These are phyloP conservation scores for Penicillium argentinense DNA, from an alignment of 495 filamentous ascomycete species.

Conservation along the genomic window DNA sequence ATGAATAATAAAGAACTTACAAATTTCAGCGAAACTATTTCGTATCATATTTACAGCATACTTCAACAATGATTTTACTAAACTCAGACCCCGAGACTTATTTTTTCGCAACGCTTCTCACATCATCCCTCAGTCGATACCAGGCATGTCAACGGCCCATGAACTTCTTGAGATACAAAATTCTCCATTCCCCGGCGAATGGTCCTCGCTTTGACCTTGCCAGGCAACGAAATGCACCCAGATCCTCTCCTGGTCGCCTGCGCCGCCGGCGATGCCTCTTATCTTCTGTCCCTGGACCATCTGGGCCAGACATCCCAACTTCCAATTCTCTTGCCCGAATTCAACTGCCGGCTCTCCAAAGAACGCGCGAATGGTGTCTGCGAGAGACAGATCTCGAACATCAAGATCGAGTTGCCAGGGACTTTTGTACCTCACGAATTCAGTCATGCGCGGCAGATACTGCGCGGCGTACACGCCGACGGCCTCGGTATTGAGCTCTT, in stretches of 20 bases:
- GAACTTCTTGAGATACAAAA: neutral
- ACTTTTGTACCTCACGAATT: slow-evolving; percentile 7
- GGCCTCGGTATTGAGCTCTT: slow-evolving; percentile 12
- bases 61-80: too few relatives aligned
- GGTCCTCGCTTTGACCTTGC: neutral
- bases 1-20: too few relatives aligned
- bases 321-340: neutral
- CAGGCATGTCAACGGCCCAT: neutral
- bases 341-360: slow-evolving; percentile 2
- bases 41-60: too few relatives aligned
- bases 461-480: slow-evolving; percentile 8
- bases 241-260: neutral
- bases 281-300: neutral
- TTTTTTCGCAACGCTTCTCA: too few relatives aligned
- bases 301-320: slow-evolving; percentile 10
- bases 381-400: neutral
- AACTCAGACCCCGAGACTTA: too few relatives aligned
- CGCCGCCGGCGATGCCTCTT: too few relatives aligned
- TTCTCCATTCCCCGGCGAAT: neutral
- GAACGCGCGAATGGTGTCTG: neutral
- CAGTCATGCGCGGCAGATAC: slow-evolving; percentile 8
- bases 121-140: too few relatives aligned
- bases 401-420: slow-evolving; percentile 10
- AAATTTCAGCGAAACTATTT: too few relatives aligned
- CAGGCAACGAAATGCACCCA: slow-evolving; percentile 5